Percentiles rank a stretch among this genome's conserved stretches.
These are phyloP conservation scores for Debaryomyces nepalensis DNA, from an alignment of 1,139 yeast genomes.

Conservation along the genomic window DNA sequence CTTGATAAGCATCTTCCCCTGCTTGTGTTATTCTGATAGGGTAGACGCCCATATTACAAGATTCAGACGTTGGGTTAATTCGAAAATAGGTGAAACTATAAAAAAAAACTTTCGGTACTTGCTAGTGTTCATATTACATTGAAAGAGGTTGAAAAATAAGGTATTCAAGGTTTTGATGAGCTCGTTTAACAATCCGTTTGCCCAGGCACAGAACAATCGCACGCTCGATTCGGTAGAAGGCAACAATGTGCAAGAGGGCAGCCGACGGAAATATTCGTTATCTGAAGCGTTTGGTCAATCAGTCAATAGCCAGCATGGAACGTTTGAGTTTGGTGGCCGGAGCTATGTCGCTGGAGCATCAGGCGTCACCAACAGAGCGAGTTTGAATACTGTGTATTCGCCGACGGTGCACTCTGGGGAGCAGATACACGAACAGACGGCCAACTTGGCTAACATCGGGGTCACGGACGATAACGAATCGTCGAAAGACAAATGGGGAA, in stretches of 20 bases:
- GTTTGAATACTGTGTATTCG: constrained; percentile 22
- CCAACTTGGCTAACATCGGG: constrained; percentile 62
- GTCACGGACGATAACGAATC: constrained; percentile 49
- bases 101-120: not conserved
- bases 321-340: constrained; percentile 50
- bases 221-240: not conserved
- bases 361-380: constrained; percentile 22
- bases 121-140: not conserved
- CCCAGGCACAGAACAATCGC: constrained; percentile 1
- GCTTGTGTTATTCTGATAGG: not conserved
- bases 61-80: not conserved
- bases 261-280: constrained; percentile 28
- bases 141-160: not conserved
- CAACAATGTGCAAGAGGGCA: not conserved
- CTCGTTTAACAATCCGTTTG: constrained; percentile 10
- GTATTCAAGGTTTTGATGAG: too few relatives aligned
- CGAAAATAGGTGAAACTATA: not conserved
- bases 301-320: constrained; percentile 27
- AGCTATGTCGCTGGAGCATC: constrained; percentile 44
- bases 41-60: not conserved
- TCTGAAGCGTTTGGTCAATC: constrained; percentile 32
- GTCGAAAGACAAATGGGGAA: constrained; percentile 7
- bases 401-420: constrained; percentile 52
- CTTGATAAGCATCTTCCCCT: constrained; percentile 1
- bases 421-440: constrained; percentile 67